Conservation (phyloP, 169 alveolate species). For the Fabrea salina region DNA sequence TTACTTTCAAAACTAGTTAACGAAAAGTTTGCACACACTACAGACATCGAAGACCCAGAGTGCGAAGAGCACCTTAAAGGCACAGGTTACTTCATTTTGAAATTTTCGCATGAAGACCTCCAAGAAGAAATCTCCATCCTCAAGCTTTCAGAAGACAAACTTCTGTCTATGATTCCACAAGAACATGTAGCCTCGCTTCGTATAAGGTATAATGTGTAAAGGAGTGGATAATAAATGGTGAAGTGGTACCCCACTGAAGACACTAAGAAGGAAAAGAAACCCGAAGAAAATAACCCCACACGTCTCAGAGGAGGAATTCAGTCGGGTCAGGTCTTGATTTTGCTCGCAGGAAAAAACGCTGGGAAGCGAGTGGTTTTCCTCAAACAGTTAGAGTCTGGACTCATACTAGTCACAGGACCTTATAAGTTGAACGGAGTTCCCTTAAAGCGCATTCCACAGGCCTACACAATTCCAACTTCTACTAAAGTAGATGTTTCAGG, state of each 20-base stretch:
- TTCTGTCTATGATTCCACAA: neutral
- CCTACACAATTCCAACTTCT: conserved; percentile 72
- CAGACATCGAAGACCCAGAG: neutral
- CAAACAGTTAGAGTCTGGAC: conserved; percentile 72
- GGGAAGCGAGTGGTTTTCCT: conserved; percentile 85
- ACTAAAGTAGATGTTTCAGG: conserved; percentile 60
- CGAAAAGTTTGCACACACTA: neutral
- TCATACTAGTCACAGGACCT: conserved; percentile 82
- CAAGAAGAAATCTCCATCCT: neutral
- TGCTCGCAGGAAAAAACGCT: conserved; percentile 77
- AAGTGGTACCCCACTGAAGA: conserved; percentile 44
- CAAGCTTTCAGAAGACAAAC: neutral
- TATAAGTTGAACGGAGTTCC: conserved; percentile 81
- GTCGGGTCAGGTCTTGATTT: conserved; percentile 69
- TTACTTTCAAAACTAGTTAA: neutral
- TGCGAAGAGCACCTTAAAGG: neutral
- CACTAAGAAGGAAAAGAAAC: neutral
- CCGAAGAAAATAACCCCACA: neutral
- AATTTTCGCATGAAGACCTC: neutral
- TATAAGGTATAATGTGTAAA: neutral
- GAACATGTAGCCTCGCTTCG: neutral
- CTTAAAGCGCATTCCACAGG: conserved; percentile 69
- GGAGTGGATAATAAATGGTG: conserved; percentile 12
- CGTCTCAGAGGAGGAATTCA: conserved; percentile 2
- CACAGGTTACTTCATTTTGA: neutral